phyloP scores from a whole-genome alignment of 345 rosid species.

The Salix caprea region DNA sequence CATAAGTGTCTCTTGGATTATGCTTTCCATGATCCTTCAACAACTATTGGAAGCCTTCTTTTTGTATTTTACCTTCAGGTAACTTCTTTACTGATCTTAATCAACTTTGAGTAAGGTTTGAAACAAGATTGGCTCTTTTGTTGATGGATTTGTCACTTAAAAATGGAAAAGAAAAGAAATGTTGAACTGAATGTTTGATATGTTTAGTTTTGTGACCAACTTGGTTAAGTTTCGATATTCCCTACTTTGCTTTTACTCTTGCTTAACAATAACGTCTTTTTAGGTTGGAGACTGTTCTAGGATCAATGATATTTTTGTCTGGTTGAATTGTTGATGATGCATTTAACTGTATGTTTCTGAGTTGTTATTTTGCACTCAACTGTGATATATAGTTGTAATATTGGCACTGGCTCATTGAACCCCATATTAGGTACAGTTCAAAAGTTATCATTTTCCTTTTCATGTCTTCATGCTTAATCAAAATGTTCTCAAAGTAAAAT shows the following conservation, averaged over 20 bases:
- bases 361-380: background rate
- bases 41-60: constrained; percentile 71
- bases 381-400: background rate
- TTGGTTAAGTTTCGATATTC: background rate
- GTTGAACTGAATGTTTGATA: background rate
- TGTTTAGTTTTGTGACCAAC: background rate
- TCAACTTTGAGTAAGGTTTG: background rate
- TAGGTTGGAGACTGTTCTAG: background rate
- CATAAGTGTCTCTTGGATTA: constrained; percentile 76
- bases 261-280: background rate
- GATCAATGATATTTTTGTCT: background rate
- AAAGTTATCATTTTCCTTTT: background rate
- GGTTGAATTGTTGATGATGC: background rate
- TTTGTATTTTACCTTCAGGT: constrained; percentile 92
- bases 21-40: constrained; percentile 68
- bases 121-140: background rate
- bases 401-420: background rate
- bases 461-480: background rate
- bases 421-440: background rate
- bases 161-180: background rate
- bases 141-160: background rate
- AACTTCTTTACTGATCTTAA: constrained; percentile 9
- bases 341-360: background rate
- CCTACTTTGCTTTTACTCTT: background rate
- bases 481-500: background rate